These are phyloP conservation scores for Haplographium delicatum DNA, from an alignment of 495 filamentous ascomycete species.

Conservation along the genomic window DNA sequence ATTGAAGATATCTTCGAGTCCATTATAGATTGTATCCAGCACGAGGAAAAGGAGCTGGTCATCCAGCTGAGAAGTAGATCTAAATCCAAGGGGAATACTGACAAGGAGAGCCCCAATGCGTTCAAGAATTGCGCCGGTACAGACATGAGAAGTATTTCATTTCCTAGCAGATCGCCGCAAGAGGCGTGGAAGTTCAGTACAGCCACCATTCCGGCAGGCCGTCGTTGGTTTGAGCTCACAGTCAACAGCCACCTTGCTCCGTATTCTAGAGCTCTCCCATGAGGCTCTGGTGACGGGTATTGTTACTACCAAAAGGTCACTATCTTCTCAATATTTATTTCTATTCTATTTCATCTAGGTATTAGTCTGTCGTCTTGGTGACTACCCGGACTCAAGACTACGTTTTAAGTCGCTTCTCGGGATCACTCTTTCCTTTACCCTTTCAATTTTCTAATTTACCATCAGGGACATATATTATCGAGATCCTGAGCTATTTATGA, in stretches of 20 bases:
- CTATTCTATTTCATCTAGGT: not conserved
- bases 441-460: not conserved
- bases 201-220: too few relatives aligned
- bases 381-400: too few relatives aligned
- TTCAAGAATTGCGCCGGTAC: too few relatives aligned
- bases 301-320: conserved; percentile 73
- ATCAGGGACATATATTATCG: conserved; percentile 87
- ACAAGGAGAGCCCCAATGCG: conserved; percentile 22
- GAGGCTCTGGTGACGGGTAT: conserved; percentile 56
- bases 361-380: too few relatives aligned
- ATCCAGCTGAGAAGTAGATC: conserved; percentile 37
- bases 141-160: conserved; percentile 28
- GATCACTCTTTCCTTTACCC: not conserved
- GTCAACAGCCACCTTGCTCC: conserved; percentile 43
- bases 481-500: conserved; percentile 71
- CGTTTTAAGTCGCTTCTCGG: not conserved
- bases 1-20: conserved; percentile 49
- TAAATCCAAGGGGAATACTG: not conserved
- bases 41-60: conserved; percentile 35
- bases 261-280: conserved; percentile 65
- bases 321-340: not conserved
- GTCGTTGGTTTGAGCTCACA: too few relatives aligned
- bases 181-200: conserved; percentile 70
- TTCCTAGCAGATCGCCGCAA: conserved; percentile 51
- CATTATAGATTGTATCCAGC: conserved; percentile 44